Conservation (phyloP, 2,329 filamentous ascomycete species). For the Botrytis fragariae region DNA sequence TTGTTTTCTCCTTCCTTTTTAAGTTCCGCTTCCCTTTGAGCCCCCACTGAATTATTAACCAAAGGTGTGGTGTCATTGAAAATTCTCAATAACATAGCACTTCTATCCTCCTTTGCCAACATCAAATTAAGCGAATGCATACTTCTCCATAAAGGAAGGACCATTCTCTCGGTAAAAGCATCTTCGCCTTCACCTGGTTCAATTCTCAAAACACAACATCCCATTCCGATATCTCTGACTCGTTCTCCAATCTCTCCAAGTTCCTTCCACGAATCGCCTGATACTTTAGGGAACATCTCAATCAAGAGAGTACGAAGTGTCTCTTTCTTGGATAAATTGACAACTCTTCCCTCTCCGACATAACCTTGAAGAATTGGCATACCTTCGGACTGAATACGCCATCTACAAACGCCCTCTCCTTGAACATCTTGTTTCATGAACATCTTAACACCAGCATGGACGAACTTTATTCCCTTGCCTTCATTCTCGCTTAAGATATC, state of each 20-base stretch:
- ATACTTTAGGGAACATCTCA: slow-evolving; percentile 95
- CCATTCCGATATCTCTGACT: slow-evolving; percentile 77
- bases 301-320: slow-evolving; percentile 81
- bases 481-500: slow-evolving; percentile 87
- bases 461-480: slow-evolving; percentile 87
- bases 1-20: slow-evolving; percentile 20
- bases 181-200: slow-evolving; percentile 64
- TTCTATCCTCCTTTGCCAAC: slow-evolving; percentile 95
- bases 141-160: slow-evolving; percentile 91
- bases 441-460: slow-evolving; percentile 97
- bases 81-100: slow-evolving; percentile 84
- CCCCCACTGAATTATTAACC: slow-evolving; percentile 53
- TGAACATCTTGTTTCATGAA: slow-evolving; percentile 97
- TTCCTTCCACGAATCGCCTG: slow-evolving; percentile 67
- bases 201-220: slow-evolving; percentile 85
- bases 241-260: slow-evolving; percentile 86
- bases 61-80: slow-evolving; percentile 87
- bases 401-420: slow-evolving; percentile 79
- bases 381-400: slow-evolving; percentile 94
- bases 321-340: slow-evolving; percentile 71
- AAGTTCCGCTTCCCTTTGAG: slow-evolving; percentile 29
- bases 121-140: slow-evolving; percentile 91
- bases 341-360: slow-evolving; percentile 73
- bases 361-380: slow-evolving; percentile 89
- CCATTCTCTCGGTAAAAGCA: slow-evolving; percentile 72